A percentile compares a stretch with the other conserved stretches of the same genome.
Evolutionary conservation across 495 filamentous ascomycete genomes (phyloP).

Genomic region (Staphylotrichum longicolle): DNA sequence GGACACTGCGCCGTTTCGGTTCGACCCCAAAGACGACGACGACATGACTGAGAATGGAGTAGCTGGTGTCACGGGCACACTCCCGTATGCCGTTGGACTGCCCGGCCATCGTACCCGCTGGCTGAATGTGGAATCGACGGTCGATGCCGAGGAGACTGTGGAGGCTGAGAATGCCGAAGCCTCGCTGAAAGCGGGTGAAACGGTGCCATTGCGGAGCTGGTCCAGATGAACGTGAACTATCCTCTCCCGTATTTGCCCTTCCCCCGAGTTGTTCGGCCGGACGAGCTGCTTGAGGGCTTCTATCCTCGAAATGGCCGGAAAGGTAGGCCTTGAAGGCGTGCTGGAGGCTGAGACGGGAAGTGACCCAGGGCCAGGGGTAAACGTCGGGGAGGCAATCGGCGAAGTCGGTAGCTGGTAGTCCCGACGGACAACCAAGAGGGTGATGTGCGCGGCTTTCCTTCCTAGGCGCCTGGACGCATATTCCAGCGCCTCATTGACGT

Average conservation of each 20-base stretch:
- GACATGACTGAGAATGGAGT: slow-evolving; percentile 44
- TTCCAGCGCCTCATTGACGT: slow-evolving; percentile 45
- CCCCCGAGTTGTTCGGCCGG: slow-evolving; percentile 29
- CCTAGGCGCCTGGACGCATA: slow-evolving; percentile 52
- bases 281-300: slow-evolving; percentile 42
- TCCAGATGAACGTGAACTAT: slow-evolving; percentile 30
- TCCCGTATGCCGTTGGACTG: slow-evolving; percentile 25
- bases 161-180: slow-evolving; percentile 26
- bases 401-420: slow-evolving; percentile 48
- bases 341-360: slow-evolving; percentile 33
- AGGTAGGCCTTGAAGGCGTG: slow-evolving; percentile 30
- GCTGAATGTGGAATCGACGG: slow-evolving; percentile 8
- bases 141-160: slow-evolving; percentile 24
- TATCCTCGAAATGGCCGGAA: slow-evolving; percentile 35
- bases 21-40: slow-evolving; percentile 21
- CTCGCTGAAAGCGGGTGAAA: slow-evolving; percentile 35
- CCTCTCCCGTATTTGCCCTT: slow-evolving; percentile 27
- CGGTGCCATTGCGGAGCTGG: slow-evolving; percentile 26
- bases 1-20: too few species aligned
- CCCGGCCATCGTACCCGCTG: slow-evolving; percentile 25
- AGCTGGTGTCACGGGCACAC: slow-evolving; percentile 44
- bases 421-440: slow-evolving; percentile 49
- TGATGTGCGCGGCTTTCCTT: slow-evolving; percentile 47
- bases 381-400: slow-evolving; percentile 24
- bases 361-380: slow-evolving; percentile 23